Evolutionary conservation across 2,329 filamentous ascomycete genomes (phyloP), one percentile per base, ranked within the genome.

Genomic region (Westerdykella aurantiaca): DNA sequence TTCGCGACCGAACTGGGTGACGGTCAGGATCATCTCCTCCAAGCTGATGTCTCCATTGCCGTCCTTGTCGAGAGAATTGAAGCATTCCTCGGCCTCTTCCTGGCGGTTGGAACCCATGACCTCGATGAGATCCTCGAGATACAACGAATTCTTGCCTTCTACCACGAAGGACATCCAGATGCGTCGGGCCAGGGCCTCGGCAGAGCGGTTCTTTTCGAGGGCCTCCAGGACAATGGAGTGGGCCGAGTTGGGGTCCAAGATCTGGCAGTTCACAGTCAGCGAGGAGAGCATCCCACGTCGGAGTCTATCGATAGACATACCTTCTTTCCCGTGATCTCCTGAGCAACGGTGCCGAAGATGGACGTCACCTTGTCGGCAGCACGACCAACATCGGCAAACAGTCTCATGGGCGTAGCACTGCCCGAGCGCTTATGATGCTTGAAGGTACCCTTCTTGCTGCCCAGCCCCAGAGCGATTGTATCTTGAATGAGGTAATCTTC

Each of bases 131-230:
- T 98, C 93, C 4, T 95, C 88, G 7, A 79, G 69, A 53, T 79
- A 87, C 7, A 98, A 75, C 0, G 83, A 74, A 34, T 96, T 88
- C 46, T 83, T 83, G 56, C 88, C 89, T 68, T 97, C 91, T 4
- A 93, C 81, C 1, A 95, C 93, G 63, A 96, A 95, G 1, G 90
- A 96, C 88, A 96, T 95, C 93, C 93, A 97, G 50, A 97, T 84
- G 59, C 93, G 85, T 54, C 82, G 85, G n/a, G 88, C 90, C 45
- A 97, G 73, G n/a, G 93, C 93, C 65, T 97, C 90, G 0, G 89
- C 88, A 6, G 88, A 86, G 47, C 78, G 77, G 35, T 80, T 82
- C 70, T 88, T 91, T 68, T 96, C 90, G 25, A 97, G 75, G 7
- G 91, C 93, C 63, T 94, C 82, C 11, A 94, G 76, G 5, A 97